Conservation (phyloP, 331 rosid genomes). For the Rosa hybrid region DNA sequence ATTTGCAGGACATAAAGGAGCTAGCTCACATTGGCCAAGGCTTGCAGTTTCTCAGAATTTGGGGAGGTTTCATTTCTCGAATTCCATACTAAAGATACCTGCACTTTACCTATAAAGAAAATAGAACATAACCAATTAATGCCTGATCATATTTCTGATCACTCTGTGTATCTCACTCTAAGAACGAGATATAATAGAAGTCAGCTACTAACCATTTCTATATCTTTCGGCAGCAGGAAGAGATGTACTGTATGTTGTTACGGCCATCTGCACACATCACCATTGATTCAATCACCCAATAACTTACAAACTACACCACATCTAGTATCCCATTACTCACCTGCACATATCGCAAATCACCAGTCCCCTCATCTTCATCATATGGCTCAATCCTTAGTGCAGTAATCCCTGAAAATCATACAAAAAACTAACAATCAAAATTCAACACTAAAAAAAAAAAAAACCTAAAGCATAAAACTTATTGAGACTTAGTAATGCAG, state of each 20-base stretch:
- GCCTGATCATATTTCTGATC: not conserved
- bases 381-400: conserved; percentile 66
- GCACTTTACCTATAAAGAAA: conserved; percentile 71
- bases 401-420: conserved; percentile 49
- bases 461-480: not conserved
- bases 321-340: conserved; percentile 27
- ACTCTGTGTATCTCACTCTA: not conserved
- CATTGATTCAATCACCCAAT: conserved; percentile 18
- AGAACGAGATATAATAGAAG: not conserved
- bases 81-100: conserved; percentile 94
- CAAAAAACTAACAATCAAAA: not conserved
- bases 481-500: not conserved
- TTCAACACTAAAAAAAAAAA: not conserved
- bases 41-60: conserved; percentile 61
- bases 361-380: conserved; percentile 85
- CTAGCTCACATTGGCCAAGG: conserved; percentile 71
- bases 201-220: conserved; percentile 52
- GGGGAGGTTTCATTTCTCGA: conserved; percentile 74
- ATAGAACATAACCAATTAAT: conserved; percentile 6
- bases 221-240: conserved; percentile 83
- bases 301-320: not conserved
- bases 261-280: conserved; percentile 79
- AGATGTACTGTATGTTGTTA: conserved; percentile 79
- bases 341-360: conserved; percentile 89
- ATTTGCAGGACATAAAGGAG: not conserved